A percentile compares a stretch with the other conserved stretches of the same genome.
These are phyloP conservation scores for Ploettnerulaceae sp. DNA, from an alignment of 2,329 filamentous ascomycete species.

Conservation along the genomic window DNA sequence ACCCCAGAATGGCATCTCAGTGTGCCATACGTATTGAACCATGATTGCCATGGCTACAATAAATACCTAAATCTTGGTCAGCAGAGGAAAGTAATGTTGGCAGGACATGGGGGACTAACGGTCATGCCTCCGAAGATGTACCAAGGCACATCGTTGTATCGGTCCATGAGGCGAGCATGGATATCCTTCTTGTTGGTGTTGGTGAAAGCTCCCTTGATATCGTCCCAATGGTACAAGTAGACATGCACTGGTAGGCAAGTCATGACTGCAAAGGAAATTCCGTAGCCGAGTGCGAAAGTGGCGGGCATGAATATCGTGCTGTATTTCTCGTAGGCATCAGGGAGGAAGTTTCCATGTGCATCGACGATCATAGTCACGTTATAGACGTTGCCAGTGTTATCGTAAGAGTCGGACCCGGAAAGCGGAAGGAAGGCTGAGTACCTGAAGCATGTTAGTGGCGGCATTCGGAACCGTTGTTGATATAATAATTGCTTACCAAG, in stretches of 20 bases:
- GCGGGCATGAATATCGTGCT: conserved; percentile 70
- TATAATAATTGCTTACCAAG: too few species aligned
- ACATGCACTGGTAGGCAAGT: conserved; percentile 65
- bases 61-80: too few species aligned
- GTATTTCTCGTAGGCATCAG: conserved; percentile 60
- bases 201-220: conserved; percentile 47
- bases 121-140: conserved; percentile 48
- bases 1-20: conserved; percentile 51
- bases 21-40: conserved; percentile 33
- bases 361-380: conserved; percentile 60
- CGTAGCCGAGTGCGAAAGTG: conserved; percentile 65
- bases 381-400: conserved; percentile 65
- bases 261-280: conserved; percentile 67
- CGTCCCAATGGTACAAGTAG: conserved; percentile 59
- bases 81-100: too few species aligned
- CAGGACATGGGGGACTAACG: too few species aligned
- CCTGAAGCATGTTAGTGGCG: too few species aligned
- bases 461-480: too few species aligned
- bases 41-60: conserved; percentile 32
- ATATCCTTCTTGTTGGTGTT: conserved; percentile 42
- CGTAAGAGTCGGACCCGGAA: conserved; percentile 64
- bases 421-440: conserved; percentile 62
- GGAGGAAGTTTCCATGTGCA: conserved; percentile 56
- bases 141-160: conserved; percentile 48
- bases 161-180: conserved; percentile 49